Base-by-base conservation (phyloP, 495 filamentous ascomycete species). In the Penicillium argentinense region DNA sequence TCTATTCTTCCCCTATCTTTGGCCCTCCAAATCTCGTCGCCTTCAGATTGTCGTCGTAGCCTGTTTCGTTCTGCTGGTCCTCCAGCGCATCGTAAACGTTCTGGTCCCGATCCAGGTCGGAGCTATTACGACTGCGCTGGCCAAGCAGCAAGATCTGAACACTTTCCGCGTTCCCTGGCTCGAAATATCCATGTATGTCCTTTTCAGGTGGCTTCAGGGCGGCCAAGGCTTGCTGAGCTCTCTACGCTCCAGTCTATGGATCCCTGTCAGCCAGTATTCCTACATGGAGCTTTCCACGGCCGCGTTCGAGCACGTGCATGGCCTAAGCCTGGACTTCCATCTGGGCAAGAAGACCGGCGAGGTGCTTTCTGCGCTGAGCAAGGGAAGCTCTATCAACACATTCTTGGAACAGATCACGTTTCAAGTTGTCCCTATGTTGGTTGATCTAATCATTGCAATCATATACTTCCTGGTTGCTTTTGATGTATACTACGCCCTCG, bases 361-460 rank as follows among this genome's bases (percentile, higher is more conserved):
- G 65, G 91, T 98, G 12, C 72, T 97, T 19, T 96, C 90, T 16
- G 93, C 93, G 0, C 73, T 98, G 45, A 96, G 91, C 69, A 97
- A 97, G 60, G 93, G 93, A 42, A 89, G 84, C 51, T 88, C 93
- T 1, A 96, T 98, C 74, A 97, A 98, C 57, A 90, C 86, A 3
- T 98, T 98, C 69, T 77, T 98, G 28, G 92, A 97, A 64, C 88
- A 95, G 63, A 81, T 96, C 42, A 96, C 93, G 2, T 98, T 98
- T 63, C 86, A 91, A 62, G 88, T 98, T 4, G 76, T 95, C 23
- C 93, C 93, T 3, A 97, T 97, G 91, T 68, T 98, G 41, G 72
- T 96, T 44, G 93, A 98, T 71, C 79, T 98, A 14, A 75, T 78
- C 40, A 82, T 97, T 43, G 93, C 95, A 42, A 82, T 97, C 56